A percentile compares a stretch with the other conserved stretches of the same genome.
Conservation (phyloP, 305 asterid species). For the Ilex paraguariensis region DNA sequence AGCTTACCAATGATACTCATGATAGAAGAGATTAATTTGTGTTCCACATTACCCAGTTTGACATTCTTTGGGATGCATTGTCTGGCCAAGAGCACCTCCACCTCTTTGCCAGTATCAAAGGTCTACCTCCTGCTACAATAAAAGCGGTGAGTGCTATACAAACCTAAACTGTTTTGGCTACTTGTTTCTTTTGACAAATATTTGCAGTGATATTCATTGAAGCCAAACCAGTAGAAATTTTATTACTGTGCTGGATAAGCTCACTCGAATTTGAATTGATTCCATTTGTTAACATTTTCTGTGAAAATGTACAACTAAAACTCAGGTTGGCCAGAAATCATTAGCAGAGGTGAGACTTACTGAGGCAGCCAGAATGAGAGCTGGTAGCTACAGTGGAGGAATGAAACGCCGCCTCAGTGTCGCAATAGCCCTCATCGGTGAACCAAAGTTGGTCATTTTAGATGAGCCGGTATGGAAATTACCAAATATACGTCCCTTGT, state of each 20-base stretch:
- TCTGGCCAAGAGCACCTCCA: constrained; percentile 86
- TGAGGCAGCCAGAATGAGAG: constrained; percentile 63
- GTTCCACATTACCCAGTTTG: constrained; percentile 54
- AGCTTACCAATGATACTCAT: no score
- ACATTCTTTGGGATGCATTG: constrained; percentile 87
- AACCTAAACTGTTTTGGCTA: constrained; percentile 2
- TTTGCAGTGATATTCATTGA: not conserved
- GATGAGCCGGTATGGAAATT: constrained; percentile 83
- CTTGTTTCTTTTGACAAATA: not conserved
- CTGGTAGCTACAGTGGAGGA: constrained; percentile 92
- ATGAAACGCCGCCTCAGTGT: constrained; percentile 95
- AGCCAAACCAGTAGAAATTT: no score
- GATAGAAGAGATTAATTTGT: constrained; percentile 16
- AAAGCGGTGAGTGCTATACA: constrained; percentile 36
- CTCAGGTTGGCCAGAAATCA: constrained; percentile 58
- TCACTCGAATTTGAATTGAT: no score
- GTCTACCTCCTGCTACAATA: constrained; percentile 53
- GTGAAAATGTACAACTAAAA: constrained; percentile 3
- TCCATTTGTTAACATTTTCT: no score
- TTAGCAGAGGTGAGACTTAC: constrained; percentile 75
- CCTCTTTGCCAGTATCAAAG: constrained; percentile 89
- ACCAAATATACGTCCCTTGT: constrained; percentile 2
- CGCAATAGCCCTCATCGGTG: constrained; percentile 93
- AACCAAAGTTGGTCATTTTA: constrained; percentile 80
- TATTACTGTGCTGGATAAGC: no score